Conservation (phyloP, 371 early-diverging fungal species). For the Synchytrium microbalum region DNA sequence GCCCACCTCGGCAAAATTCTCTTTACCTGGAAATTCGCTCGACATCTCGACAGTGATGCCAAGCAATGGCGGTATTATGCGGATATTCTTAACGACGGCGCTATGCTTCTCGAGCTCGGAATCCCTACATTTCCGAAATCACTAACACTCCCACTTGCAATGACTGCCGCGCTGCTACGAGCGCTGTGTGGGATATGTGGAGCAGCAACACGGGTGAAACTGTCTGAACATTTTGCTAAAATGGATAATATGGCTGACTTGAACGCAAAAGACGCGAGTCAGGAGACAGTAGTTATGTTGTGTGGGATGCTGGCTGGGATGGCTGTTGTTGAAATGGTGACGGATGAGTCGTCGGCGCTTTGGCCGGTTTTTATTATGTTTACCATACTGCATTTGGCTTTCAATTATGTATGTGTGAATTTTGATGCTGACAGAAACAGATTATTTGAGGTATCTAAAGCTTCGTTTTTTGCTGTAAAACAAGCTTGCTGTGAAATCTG, state of each 20-base stretch:
- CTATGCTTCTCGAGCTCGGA: constrained; percentile 15
- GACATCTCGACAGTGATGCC: constrained; percentile 20
- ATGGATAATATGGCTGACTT: constrained; percentile 26
- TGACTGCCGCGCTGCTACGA: constrained; percentile 15
- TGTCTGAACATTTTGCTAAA: constrained; percentile 22
- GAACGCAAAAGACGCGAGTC: constrained; percentile 31
- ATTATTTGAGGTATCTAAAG: too few relatives aligned
- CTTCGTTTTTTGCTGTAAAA: too few relatives aligned
- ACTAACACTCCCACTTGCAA: constrained; percentile 12
- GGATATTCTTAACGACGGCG: constrained; percentile 27
- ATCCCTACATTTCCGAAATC: constrained; percentile 11
- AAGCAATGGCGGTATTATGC: constrained; percentile 11
- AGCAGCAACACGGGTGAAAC: constrained; percentile 23
- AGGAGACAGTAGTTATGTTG: constrained; percentile 29
- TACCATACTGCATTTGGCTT: constrained; percentile 20
- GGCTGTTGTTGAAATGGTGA: constrained; percentile 8
- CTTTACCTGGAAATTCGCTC: constrained; percentile 23
- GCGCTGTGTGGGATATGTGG: constrained; percentile 27
- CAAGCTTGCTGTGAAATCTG: too few relatives aligned
- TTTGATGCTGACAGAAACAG: too few relatives aligned
- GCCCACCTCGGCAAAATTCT: constrained; percentile 25
- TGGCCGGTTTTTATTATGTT: constrained; percentile 13
- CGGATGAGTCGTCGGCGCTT: constrained; percentile 7
- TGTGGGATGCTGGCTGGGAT: constrained; percentile 21
- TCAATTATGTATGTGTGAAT: constrained; percentile 17